These are phyloP conservation scores for Trametes sp. DNA, from an alignment of 1,284 basidiomycete genomes.

Conservation along the genomic window DNA sequence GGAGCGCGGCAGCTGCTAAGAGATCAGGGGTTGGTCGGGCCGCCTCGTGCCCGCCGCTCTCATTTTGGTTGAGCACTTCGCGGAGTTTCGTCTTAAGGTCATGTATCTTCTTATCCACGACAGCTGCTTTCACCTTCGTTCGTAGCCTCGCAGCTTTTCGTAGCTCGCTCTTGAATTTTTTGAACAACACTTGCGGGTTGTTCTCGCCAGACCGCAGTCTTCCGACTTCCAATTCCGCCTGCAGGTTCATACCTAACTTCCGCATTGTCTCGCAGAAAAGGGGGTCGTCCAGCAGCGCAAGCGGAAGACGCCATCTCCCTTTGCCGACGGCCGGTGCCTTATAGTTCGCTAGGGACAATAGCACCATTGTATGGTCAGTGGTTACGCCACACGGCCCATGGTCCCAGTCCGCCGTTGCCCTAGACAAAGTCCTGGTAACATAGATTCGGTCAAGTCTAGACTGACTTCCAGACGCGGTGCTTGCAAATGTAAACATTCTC, in stretches of 20 bases:
- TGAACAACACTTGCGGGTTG: not conserved
- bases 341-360: not conserved
- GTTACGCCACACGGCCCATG: not conserved
- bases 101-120: not conserved
- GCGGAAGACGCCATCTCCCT: not conserved
- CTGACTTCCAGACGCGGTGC: conserved; percentile 28
- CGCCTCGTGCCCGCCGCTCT: too few relatives aligned
- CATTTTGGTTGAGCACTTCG: too few relatives aligned
- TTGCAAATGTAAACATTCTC: not conserved
- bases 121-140: not conserved
- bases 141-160: not conserved
- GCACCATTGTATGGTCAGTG: not conserved
- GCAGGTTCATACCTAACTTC: not conserved
- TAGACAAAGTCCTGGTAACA: not conserved
- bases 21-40: not conserved
- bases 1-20: not conserved
- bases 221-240: not conserved
- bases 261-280: not conserved
- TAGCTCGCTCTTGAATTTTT: conserved; percentile 2
- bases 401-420: not conserved
- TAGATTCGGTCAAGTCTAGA: conserved; percentile 50
- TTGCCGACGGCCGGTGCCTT: not conserved
- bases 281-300: not conserved
- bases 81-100: too few relatives aligned
- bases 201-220: not conserved